phyloP scores from a whole-genome alignment of 176 grass and related monocot species.

The Carex kokanica region DNA sequence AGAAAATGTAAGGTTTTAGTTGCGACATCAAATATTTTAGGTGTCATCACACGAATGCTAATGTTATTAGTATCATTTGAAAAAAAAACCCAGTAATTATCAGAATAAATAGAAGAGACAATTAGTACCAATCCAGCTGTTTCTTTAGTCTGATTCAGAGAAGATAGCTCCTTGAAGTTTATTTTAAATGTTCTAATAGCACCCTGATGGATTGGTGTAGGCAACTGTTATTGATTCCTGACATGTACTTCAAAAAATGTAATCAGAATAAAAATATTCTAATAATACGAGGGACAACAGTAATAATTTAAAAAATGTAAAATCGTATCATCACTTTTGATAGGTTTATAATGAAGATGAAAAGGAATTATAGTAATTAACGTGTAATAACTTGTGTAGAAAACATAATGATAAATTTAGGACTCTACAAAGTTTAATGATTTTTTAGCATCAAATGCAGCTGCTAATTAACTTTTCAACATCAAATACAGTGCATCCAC shows the following conservation, averaged over 20 bases:
- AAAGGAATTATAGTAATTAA: not conserved
- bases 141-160: constrained; percentile 26
- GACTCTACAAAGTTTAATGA: not conserved
- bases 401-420: not conserved
- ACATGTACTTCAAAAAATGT: constrained; percentile 14
- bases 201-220: constrained; percentile 49
- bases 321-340: not conserved
- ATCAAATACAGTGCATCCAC: not conserved
- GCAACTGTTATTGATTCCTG: constrained; percentile 37
- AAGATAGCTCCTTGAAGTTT: constrained; percentile 47
- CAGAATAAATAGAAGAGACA: not conserved
- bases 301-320: not conserved
- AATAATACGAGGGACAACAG: not conserved
- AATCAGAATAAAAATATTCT: not conserved
- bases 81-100: not conserved
- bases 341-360: not conserved
- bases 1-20: not conserved
- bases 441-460: not conserved
- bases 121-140: constrained; percentile 25
- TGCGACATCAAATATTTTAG: not conserved
- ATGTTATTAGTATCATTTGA: not conserved
- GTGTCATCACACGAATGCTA: not conserved
- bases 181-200: constrained; percentile 56
- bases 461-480: not conserved
- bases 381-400: not conserved